Evolutionary conservation across 1,139 yeast genomes (phyloP).

Genomic region (Diutina pseudorugosa): DNA sequence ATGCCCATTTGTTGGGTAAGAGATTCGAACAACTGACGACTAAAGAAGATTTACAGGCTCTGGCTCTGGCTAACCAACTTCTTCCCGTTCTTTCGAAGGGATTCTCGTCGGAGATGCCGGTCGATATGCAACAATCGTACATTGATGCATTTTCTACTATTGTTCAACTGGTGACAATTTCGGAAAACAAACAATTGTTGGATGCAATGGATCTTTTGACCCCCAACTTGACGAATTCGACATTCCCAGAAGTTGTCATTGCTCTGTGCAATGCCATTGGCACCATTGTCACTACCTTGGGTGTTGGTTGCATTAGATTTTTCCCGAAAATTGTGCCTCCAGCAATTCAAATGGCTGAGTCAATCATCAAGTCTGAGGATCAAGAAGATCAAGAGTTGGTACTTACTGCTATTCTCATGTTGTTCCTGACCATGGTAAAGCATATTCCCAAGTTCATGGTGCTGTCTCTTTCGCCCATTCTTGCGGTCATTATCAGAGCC

Average conservation of each 20-base stretch:
- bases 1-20: conserved; percentile 47
- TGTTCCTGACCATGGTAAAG: conserved; percentile 66
- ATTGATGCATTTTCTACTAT: conserved; percentile 58
- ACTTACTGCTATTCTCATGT: conserved; percentile 57
- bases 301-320: conserved; percentile 76
- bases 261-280: conserved; percentile 67
- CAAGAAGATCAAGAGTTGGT: conserved; percentile 20
- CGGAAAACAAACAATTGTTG: conserved; percentile 37
- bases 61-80: conserved; percentile 26
- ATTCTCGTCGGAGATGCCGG: conserved; percentile 23
- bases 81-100: conserved; percentile 38
- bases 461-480: conserved; percentile 48
- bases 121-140: conserved; percentile 51
- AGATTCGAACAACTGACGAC: conserved; percentile 61
- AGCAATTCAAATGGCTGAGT: conserved; percentile 45
- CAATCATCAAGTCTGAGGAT: conserved; percentile 16
- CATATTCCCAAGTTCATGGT: conserved; percentile 80
- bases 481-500: conserved; percentile 46
- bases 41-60: conserved; percentile 28
- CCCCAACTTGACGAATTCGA: conserved; percentile 18
- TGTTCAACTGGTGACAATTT: conserved; percentile 40
- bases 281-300: conserved; percentile 57
- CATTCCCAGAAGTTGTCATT: conserved; percentile 47
- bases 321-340: conserved; percentile 81
- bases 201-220: conserved; percentile 38